These are phyloP conservation scores for Cadophora malorum DNA, from an alignment of 2,329 filamentous ascomycete species.

Conservation along the genomic window DNA sequence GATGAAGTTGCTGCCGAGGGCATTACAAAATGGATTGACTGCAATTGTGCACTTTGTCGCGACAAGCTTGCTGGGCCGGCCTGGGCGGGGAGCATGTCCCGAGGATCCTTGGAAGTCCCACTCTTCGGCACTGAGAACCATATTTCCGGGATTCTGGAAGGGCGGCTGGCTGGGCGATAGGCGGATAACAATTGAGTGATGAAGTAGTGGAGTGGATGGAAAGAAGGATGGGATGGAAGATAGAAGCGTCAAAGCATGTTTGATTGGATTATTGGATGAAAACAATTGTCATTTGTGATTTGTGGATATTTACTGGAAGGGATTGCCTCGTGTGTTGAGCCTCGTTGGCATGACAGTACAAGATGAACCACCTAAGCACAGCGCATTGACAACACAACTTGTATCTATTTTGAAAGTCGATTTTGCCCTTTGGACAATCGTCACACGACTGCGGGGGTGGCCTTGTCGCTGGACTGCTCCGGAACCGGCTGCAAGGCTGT, in stretches of 20 bases:
- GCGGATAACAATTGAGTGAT: not conserved
- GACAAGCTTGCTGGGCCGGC: no score
- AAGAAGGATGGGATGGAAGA: not conserved
- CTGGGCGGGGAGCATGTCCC: constrained; percentile 4
- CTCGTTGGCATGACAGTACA: constrained; percentile 6
- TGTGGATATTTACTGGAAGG: not conserved
- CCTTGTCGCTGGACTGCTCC: not conserved
- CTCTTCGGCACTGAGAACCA: constrained; percentile 18
- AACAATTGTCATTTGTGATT: not conserved
- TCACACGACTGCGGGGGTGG: not conserved
- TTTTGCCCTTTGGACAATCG: constrained; percentile 15
- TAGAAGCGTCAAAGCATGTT: not conserved
- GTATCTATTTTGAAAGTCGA: not conserved
- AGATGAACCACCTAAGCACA: not conserved
- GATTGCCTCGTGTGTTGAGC: not conserved
- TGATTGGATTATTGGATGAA: not conserved
- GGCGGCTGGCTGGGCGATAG: not conserved
- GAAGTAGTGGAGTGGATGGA: not conserved
- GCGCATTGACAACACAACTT: not conserved
- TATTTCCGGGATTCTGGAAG: constrained; percentile 22
- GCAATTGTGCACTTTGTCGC: constrained; percentile 17
- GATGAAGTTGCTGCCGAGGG: constrained; percentile 7
- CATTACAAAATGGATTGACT: constrained; percentile 27
- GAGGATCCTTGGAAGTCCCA: constrained; percentile 5
- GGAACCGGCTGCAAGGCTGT: constrained; percentile 12